Evolutionary conservation across 805 yeast genomes (phyloP).

Genomic region (Debaryomyces prosopidis): DNA sequence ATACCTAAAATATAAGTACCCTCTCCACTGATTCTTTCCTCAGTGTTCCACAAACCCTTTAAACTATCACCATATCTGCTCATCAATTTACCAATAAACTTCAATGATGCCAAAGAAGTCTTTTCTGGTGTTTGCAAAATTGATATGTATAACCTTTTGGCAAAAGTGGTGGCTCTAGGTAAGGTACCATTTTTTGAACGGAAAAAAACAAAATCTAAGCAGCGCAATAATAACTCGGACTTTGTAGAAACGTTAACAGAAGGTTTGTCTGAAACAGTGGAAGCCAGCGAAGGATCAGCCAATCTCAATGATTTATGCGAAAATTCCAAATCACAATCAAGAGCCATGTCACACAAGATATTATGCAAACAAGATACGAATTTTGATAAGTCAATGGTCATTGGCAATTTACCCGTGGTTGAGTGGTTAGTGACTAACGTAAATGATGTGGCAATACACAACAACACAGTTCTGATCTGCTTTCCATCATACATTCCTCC

Average conservation of each 20-base stretch:
- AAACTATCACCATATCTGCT: constrained; percentile 68
- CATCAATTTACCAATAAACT: constrained; percentile 74
- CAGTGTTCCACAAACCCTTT: constrained; percentile 78
- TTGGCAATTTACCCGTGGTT: constrained; percentile 56
- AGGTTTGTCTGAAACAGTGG: constrained; percentile 50
- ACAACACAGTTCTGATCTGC: constrained; percentile 69
- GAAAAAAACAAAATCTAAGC: constrained; percentile 81
- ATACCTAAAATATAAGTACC: constrained; percentile 54
- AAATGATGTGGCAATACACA: constrained; percentile 89
- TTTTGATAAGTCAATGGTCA: constrained; percentile 68
- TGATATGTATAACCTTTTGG: constrained; percentile 72
- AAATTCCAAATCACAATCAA: constrained; percentile 84
- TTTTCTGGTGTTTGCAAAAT: constrained; percentile 83
- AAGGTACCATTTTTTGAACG: constrained; percentile 67
- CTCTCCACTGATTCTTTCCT: constrained; percentile 86
- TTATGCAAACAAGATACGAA: constrained; percentile 77
- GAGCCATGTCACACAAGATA: constrained; percentile 62
- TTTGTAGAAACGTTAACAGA: constrained; percentile 86
- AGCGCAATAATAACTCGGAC: constrained; percentile 75
- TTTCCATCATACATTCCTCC: constrained; percentile 33
- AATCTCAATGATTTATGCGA: constrained; percentile 78
- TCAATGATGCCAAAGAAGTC: constrained; percentile 73
- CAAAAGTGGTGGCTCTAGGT: constrained; percentile 73
- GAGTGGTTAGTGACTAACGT: constrained; percentile 77
- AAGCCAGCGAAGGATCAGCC: constrained; percentile 65